phyloP scores from a whole-genome alignment of 345 rosid genomes.

The Isatis tinctoria region DNA sequence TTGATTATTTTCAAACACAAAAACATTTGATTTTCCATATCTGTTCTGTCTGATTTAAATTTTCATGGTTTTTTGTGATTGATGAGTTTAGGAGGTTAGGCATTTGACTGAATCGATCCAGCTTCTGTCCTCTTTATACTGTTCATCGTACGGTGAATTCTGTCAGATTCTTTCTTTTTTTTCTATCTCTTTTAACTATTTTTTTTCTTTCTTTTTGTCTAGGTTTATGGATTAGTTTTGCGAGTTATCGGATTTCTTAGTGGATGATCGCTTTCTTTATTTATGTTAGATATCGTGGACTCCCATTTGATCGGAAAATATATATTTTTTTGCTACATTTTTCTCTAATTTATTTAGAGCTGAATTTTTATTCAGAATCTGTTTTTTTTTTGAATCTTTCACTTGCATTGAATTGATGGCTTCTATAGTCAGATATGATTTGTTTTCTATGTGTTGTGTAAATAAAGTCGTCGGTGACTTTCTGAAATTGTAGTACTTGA shows the following conservation, averaged over 20 bases:
- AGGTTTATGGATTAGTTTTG: neutral
- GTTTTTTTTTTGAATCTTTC: neutral
- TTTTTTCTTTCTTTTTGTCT: neutral
- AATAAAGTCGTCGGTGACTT: slow-evolving; percentile 9
- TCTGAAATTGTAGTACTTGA: neutral
- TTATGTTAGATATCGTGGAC: neutral
- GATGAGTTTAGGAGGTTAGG: neutral
- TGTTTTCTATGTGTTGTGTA: neutral
- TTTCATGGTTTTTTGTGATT: neutral
- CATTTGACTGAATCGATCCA: slow-evolving; percentile 28
- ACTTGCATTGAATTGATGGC: neutral
- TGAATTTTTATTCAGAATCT: neutral
- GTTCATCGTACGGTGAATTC: slow-evolving; percentile 24
- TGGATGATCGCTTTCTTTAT: slow-evolving; percentile 8
- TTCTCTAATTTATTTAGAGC: neutral
- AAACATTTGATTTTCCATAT: neutral
- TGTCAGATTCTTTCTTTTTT: slow-evolving; percentile 9
- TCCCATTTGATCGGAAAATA: slow-evolving; percentile 24
- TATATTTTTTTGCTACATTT: neutral
- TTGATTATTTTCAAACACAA: neutral
- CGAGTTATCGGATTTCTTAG: neutral
- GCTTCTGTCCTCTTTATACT: slow-evolving; percentile 14
- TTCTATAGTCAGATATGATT: neutral
- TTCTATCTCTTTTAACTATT: neutral
- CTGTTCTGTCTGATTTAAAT: neutral